Evolutionary conservation across 2,329 filamentous ascomycete genomes (phyloP), one percentile per base, ranked within the genome.

Genomic region (Clathrospora elynae): DNA sequence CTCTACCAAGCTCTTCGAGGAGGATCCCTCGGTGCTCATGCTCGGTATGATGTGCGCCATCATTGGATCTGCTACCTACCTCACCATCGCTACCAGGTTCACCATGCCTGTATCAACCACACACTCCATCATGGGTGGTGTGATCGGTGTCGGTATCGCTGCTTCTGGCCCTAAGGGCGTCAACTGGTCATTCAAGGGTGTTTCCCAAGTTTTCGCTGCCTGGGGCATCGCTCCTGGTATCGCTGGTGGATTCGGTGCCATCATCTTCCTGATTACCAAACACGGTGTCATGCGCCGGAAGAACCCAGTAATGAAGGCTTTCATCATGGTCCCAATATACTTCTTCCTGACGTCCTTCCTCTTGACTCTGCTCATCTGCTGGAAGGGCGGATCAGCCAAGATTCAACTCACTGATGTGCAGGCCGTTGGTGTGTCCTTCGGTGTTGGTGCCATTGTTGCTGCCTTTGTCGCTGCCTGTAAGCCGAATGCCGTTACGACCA

Each of bases 151-250:
- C 33, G 73, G 73, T 26, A 70, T 75, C 31, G 73, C 73, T 16
- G 76, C 81, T 20, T 78, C 83, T 18, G 81, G 81, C 5, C 66
- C 71, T 2, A 43, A 67, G 2, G 77, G 78, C 49, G 71, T 85
- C 34, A 74, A 77, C 41, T 85, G 83, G 79, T 77, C 77, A 45
- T 76, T 73, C 64, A 71, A 76, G 2, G 78, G 81, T 49, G 82
- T 84, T 5, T 76, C 78, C 24, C 51, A 55, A 28, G 79, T 84
- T 14, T 81, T 83, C 52, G 75, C 83, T 11, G 80, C 80, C 8
- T 83, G 81, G 80, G 74, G 78, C 51, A 80, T 84, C 48, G 81
- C 82, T 2, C 82, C 82, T 1, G 74, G 75, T 39, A 73, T 84
- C 10, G 68, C 82, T 0, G 82, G 71, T 14, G 38, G 50, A 42